Conservation (phyloP, 768 basidiomycete species). For the Podaxis pistillaris region DNA sequence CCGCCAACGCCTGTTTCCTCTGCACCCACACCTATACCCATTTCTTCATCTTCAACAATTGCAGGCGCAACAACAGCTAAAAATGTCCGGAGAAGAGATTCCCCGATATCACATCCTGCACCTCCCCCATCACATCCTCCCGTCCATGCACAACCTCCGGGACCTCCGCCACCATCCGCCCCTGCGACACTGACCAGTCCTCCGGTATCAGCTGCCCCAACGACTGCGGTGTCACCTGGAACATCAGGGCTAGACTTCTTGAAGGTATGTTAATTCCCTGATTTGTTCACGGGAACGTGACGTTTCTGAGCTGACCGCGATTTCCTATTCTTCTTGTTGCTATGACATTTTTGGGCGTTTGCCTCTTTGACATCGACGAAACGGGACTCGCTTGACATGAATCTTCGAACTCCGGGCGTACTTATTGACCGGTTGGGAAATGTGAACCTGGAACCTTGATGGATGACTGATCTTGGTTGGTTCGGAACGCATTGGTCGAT, state of each 20-base stretch:
- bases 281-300: slow-evolving; percentile 2
- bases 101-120: slow-evolving; percentile 18
- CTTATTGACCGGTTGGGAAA: slow-evolving; percentile 1
- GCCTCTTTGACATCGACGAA: slow-evolving; percentile 7
- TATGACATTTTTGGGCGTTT: slow-evolving; percentile 9
- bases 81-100: slow-evolving; percentile 9
- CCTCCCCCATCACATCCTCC: slow-evolving; percentile 24
- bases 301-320: slow-evolving; percentile 3
- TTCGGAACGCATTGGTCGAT: not conserved
- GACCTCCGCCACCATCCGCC: slow-evolving; percentile 14
- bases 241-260: slow-evolving; percentile 26
- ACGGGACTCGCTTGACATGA: slow-evolving; percentile 6
- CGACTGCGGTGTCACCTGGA: slow-evolving; percentile 14
- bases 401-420: slow-evolving; percentile 1
- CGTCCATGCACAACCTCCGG: slow-evolving; percentile 16
- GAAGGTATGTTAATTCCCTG: slow-evolving; percentile 23
- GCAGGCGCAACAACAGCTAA: slow-evolving; percentile 12
- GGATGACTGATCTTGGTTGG: not conserved
- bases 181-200: slow-evolving; percentile 17
- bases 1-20: slow-evolving; percentile 13
- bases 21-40: slow-evolving; percentile 12
- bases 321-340: slow-evolving; percentile 7
- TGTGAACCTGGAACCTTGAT: not conserved
- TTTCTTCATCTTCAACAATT: slow-evolving; percentile 14
- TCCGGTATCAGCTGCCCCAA: slow-evolving; percentile 11